Evolutionary conservation across 495 filamentous ascomycete genomes (phyloP).

Genomic region (Chaetomium cochliodes): DNA sequence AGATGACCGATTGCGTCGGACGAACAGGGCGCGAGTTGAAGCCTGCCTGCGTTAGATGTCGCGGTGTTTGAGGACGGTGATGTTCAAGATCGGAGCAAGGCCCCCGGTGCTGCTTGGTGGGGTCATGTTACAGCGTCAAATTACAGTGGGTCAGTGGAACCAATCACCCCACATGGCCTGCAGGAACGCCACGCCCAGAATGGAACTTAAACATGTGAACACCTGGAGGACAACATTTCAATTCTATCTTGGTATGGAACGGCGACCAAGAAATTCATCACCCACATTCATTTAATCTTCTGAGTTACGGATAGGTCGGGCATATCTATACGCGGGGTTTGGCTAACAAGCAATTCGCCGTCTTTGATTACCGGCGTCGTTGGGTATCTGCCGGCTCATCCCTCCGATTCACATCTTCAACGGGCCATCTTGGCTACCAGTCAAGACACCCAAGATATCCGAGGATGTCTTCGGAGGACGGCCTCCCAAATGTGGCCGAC

Average conservation of each 20-base stretch:
- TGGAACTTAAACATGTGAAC: constrained; percentile 2
- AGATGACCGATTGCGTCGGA: background rate
- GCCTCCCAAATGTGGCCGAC: constrained; percentile 12
- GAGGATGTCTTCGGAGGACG: constrained; percentile 24
- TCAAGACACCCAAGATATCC: background rate
- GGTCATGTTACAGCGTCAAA: background rate
- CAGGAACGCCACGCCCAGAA: constrained; percentile 8
- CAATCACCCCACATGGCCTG: background rate
- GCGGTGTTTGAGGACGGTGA: background rate
- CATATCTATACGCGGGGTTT: background rate
- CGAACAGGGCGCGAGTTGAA: background rate
- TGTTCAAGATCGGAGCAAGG: background rate
- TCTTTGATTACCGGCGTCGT: background rate
- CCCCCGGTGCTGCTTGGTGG: background rate
- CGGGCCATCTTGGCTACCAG: background rate
- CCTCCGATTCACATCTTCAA: background rate
- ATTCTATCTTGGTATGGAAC: background rate
- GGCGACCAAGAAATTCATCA: background rate
- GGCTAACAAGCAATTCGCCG: background rate
- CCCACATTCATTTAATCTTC: background rate
- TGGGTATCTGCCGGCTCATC: background rate
- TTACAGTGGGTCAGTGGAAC: background rate
- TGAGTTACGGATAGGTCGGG: background rate
- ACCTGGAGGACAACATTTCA: background rate
- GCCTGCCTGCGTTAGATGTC: background rate